Evolutionary conservation across 768 basidiomycete species (phyloP).

Genomic region (Phlegmacium glaucopus): DNA sequence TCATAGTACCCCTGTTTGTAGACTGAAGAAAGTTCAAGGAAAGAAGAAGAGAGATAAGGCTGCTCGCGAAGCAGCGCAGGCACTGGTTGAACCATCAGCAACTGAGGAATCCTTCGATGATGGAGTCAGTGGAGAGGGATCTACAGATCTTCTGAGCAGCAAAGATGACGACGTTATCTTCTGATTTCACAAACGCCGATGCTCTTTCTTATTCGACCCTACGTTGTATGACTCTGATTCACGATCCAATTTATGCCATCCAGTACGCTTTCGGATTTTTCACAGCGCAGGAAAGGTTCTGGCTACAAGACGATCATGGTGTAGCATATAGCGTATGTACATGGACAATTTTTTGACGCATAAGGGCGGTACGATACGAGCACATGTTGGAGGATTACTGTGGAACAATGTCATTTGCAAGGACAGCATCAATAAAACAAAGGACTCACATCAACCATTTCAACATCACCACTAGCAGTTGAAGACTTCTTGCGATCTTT

Average conservation of each 20-base stretch:
- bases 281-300: background rate
- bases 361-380: constrained; percentile 8
- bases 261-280: background rate
- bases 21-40: constrained; percentile 94
- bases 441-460: constrained; percentile 74
- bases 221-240: background rate
- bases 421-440: background rate
- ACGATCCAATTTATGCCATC: too few relatives aligned
- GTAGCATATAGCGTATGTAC: constrained; percentile 71
- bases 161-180: constrained; percentile 96
- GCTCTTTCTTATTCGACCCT: background rate
- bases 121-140: constrained; percentile 32
- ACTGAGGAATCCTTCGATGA: constrained; percentile 25
- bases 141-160: constrained; percentile 64
- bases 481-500: constrained; percentile 73
- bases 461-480: constrained; percentile 58
- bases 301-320: constrained; percentile 17
- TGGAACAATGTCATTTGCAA: constrained; percentile 9
- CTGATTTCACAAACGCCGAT: constrained; percentile 34
- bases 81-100: constrained; percentile 26
- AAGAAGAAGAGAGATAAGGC: constrained; percentile 91
- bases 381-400: constrained; percentile 42
- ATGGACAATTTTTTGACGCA: constrained; percentile 52
- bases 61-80: constrained; percentile 27
- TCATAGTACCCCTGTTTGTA: constrained; percentile 24